These are phyloP conservation scores for Yamadazyma membranifaciens DNA, from an alignment of 1,139 yeast genomes.

Conservation along the genomic window DNA sequence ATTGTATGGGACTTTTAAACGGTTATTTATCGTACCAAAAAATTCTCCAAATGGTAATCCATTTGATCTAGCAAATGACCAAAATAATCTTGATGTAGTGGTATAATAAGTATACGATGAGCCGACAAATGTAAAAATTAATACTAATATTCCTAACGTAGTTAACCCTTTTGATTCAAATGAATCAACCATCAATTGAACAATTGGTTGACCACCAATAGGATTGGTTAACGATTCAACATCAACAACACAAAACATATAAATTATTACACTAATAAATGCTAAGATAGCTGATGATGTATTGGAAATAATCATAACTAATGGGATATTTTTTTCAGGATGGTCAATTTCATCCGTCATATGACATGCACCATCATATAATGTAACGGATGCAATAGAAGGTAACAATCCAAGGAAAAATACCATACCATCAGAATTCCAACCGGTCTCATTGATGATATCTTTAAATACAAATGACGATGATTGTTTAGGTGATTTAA, in stretches of 20 bases:
- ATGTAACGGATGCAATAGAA: constrained; percentile 24
- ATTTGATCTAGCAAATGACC: constrained; percentile 29
- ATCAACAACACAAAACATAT: constrained; percentile 26
- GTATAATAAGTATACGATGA: constrained; percentile 21
- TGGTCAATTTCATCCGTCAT: constrained; percentile 29
- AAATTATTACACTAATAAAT: constrained; percentile 23
- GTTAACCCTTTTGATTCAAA: constrained; percentile 24
- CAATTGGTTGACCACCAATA: constrained; percentile 29
- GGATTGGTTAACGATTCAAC: constrained; percentile 20
- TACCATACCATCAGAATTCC: constrained; percentile 27
- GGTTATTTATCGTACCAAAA: constrained; percentile 20
- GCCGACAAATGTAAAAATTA: constrained; percentile 23
- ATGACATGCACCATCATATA: constrained; percentile 31
- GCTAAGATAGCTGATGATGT: constrained; percentile 22
- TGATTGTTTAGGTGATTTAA: constrained; percentile 23
- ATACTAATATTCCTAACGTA: constrained; percentile 23
- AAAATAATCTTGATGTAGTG: constrained; percentile 25
- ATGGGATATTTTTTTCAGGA: constrained; percentile 27
- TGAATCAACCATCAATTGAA: constrained; percentile 28
- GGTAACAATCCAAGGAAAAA: constrained; percentile 29
- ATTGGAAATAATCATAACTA: constrained; percentile 27
- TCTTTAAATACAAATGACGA: constrained; percentile 23
- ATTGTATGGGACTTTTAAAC: constrained; percentile 24
- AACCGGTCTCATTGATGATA: constrained; percentile 26
- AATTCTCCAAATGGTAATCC: constrained; percentile 26